Evolutionary conservation across 345 rosid species (phyloP), one percentile per base, ranked within the genome.

Genomic region (Noccaea caerulescens): DNA sequence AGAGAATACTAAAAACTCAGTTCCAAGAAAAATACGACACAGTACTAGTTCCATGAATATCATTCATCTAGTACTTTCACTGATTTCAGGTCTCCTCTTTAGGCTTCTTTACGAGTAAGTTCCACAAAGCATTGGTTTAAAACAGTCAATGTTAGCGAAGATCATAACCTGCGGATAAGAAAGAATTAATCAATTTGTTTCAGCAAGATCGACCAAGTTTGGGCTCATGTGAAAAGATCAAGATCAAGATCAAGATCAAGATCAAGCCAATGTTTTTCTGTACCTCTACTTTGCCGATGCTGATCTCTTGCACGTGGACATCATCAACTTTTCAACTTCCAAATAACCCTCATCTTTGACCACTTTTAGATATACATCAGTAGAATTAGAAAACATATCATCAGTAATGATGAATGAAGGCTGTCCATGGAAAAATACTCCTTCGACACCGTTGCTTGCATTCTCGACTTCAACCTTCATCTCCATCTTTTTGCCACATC

Each of bases 341-440:
- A 25, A 0, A 25, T 25, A 51, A 51, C 56, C 34, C 9, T 52
- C 14, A 27, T 27, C 57, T 27, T 27, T 52, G 16, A 52, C 57
- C 8, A 52, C 57, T 52, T 52, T 7, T 3, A 52, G 37, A 27
- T 11, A 52, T 9, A 52, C 57, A 52, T 52, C 30, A 27, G 16
- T 52, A 10, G 37, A 51, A 36, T 25, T 51, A 27, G 36, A 52
- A 5, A 11, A 6, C 57, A 52, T 25, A 52, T 52, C 57, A 27
- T 52, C 10, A 52, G 37, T 52, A 52, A 52, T 30, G 57, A 52
- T 27, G 37, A 52, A 52, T 8, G 57, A 52, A 5, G 57, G 57
- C 57, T 52, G 13, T 14, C 16, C 57, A 52, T 7, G 3, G 10
- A 27, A 36, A 52, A 30, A 52, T 52, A 52, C 57, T 2, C 36